A percentile compares a stretch with the other conserved stretches of the same genome.
These are phyloP conservation scores for Penicillium angulare DNA, from an alignment of 495 filamentous ascomycete genomes.

Conservation along the genomic window DNA sequence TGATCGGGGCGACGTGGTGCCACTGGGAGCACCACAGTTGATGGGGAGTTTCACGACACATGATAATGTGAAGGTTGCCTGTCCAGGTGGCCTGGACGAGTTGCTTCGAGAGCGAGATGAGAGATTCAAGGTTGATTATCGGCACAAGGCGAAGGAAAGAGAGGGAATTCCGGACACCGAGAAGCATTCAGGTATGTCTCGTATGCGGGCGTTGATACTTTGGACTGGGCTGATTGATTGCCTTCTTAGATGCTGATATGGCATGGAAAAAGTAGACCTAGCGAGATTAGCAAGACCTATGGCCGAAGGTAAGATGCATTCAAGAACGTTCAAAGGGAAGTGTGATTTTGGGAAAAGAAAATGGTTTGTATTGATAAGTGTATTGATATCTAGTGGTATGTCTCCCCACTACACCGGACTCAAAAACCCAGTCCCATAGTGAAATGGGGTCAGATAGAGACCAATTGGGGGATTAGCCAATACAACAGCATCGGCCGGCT, in stretches of 20 bases:
- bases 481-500: conserved; percentile 17
- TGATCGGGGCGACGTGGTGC: conserved; percentile 73
- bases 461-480: conserved; percentile 40
- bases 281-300: not conserved
- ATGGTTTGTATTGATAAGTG: not conserved
- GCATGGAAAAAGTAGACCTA: conserved; percentile 32
- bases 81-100: conserved; percentile 55
- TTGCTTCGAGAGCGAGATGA: conserved; percentile 62
- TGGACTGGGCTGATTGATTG: not conserved
- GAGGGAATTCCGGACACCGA: conserved; percentile 55
- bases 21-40: conserved; percentile 70
- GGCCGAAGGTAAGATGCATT: conserved; percentile 29
- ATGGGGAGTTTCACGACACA: conserved; percentile 70
- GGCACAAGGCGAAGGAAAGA: conserved; percentile 62
- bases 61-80: conserved; percentile 56
- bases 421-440: conserved; percentile 51
- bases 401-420: conserved; percentile 43
- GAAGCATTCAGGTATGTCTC: conserved; percentile 53
- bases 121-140: conserved; percentile 58
- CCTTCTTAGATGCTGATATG: conserved; percentile 45
- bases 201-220: not conserved
- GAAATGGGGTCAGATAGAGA: conserved; percentile 50
- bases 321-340: not conserved
- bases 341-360: not conserved
- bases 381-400: conserved; percentile 12